Evolutionary conservation across 2,329 filamentous ascomycete genomes (phyloP), one percentile per base, ranked within the genome.

Genomic region (Malbranchea cinnamomea): DNA sequence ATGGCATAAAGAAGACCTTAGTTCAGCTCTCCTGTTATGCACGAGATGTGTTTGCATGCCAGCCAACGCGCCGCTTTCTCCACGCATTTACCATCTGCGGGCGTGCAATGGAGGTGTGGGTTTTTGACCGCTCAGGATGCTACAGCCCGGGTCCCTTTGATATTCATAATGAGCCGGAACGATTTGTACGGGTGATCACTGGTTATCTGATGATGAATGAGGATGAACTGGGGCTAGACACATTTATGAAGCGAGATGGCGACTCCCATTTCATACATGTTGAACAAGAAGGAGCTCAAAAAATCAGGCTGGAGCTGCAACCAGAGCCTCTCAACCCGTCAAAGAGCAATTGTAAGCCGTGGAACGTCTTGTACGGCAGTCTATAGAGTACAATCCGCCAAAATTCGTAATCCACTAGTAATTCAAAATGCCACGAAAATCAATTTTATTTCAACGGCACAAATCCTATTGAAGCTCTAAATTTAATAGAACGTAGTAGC

Each of bases 41-140:
- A 17, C 26, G 26, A 17, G 26, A 52, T 6, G 37, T 50, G 10
- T 52, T 53, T 39, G 28, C 38, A 37, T 36, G 31, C 35, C 41
- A 53, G 41, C 45, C 41, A 14, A 46, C 43, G 5, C 44, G 43
- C 11, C 38, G 41, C 36, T 53, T 50, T 32, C 31, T 54, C 6
- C 45, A 45, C 38, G 39, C 39, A 9, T 52, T 54, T 40, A 39
- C 49, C 3, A 17, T 48, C 21, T 37, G 32, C 29, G 35, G 40
- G 6, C 27, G 15, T 15, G 28, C 21, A 12, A 45, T 52, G 40
- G 41, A 47, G 33, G 35, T 42, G 9, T 56, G 40, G 47, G 39
- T 53, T n/a, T 52, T 51, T 31, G 46, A 54, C 34, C 43, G 47
- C 36, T 54, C 45, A 26, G 46, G 49, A 6, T 31, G 33, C 4